phyloP scores from a whole-genome alignment of 2,329 filamentous ascomycete species.

The Elsinoe australis region DNA sequence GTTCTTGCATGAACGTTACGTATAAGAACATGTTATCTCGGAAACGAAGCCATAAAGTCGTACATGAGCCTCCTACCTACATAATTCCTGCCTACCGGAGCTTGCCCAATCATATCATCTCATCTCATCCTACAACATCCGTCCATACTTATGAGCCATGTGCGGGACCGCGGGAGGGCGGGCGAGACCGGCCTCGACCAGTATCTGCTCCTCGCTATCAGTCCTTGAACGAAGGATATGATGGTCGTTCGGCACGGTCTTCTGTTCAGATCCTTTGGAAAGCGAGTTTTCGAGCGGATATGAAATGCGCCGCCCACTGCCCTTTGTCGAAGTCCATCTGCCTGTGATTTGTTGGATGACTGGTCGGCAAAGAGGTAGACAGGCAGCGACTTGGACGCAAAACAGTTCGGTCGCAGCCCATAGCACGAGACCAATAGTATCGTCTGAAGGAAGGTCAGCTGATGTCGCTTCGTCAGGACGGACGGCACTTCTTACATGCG shows the following conservation, averaged over 20 bases:
- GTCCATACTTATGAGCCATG: slow-evolving; percentile 8
- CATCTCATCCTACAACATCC: slow-evolving; percentile 1
- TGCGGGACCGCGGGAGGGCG: neutral
- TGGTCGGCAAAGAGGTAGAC: neutral
- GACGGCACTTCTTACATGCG: slow-evolving; percentile 20
- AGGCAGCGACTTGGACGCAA: slow-evolving; percentile 5
- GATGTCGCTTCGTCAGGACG: neutral
- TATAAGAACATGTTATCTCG: too few relatives aligned
- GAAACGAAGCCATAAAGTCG: too few relatives aligned
- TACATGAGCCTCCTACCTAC: too few relatives aligned
- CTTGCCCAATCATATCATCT: too few relatives aligned
- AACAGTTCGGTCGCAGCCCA: slow-evolving; percentile 10
- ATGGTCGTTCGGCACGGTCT: neutral
- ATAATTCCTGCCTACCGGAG: too few relatives aligned
- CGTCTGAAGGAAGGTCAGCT: neutral
- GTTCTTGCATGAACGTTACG: too few relatives aligned
- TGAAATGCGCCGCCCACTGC: neutral
- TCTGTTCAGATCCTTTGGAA: neutral
- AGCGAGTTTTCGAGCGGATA: slow-evolving; percentile 3
- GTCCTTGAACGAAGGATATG: neutral
- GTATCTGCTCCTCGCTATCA: slow-evolving; percentile 6
- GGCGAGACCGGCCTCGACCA: slow-evolving; percentile 3
- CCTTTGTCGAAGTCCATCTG: slow-evolving; percentile 1
- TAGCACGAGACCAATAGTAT: neutral
- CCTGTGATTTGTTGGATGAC: slow-evolving; percentile 6